These are phyloP conservation scores for Caryopteris hybrid DNA, from an alignment of 305 asterid species.

Conservation along the genomic window DNA sequence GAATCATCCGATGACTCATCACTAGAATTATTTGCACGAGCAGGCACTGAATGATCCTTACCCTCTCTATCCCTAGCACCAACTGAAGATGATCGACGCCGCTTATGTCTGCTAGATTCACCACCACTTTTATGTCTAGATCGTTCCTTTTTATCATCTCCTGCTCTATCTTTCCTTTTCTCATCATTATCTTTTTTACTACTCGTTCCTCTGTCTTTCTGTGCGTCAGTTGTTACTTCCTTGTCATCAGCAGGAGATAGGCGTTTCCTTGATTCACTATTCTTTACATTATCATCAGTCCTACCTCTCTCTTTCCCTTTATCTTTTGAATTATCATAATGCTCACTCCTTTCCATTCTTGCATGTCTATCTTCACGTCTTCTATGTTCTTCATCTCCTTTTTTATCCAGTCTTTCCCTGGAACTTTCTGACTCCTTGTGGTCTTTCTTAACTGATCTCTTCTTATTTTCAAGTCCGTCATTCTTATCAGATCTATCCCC, in stretches of 20 bases:
- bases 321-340: slow-evolving; percentile 52
- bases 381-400: slow-evolving; percentile 46
- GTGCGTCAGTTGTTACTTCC: slow-evolving; percentile 46
- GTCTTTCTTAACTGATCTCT: slow-evolving; percentile 35
- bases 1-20: slow-evolving; percentile 75
- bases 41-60: slow-evolving; percentile 42
- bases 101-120: slow-evolving; percentile 62
- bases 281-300: slow-evolving; percentile 52
- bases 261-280: slow-evolving; percentile 60
- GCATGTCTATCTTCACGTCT: slow-evolving; percentile 50
- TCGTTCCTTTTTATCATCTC: slow-evolving; percentile 64
- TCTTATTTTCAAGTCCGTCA: slow-evolving; percentile 41
- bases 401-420: slow-evolving; percentile 45
- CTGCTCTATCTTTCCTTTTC: slow-evolving; percentile 44
- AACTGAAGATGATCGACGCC: slow-evolving; percentile 57
- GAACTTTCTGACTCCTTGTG: slow-evolving; percentile 35
- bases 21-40: slow-evolving; percentile 47
- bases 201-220: slow-evolving; percentile 44
- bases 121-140: slow-evolving; percentile 50
- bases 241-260: slow-evolving; percentile 49
- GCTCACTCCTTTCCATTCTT: slow-evolving; percentile 42
- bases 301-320: slow-evolving; percentile 56
- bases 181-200: slow-evolving; percentile 47
- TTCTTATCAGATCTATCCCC: slow-evolving; percentile 46
- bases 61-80: slow-evolving; percentile 55